Percentiles rank a stretch among this genome's conserved stretches.
These are phyloP conservation scores for Plasmodium relictum DNA, from an alignment of 169 alveolate genomes.

Conservation along the genomic window DNA sequence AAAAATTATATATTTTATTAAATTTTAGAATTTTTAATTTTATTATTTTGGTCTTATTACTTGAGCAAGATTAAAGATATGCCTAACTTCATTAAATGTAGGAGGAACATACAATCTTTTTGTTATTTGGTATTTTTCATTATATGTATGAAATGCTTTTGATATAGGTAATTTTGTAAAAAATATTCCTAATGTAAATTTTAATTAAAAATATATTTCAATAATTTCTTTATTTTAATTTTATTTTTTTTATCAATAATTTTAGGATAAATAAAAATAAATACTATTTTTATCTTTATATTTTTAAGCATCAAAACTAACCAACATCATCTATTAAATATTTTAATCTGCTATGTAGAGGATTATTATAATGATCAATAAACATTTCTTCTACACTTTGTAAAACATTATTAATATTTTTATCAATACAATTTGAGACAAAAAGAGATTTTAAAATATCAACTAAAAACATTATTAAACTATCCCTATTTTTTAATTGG, in stretches of 20 bases:
- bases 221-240: neutral
- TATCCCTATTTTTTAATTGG: constrained; percentile 56
- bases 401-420: constrained; percentile 53
- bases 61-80: constrained; percentile 77
- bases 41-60: constrained; percentile 19
- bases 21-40: neutral
- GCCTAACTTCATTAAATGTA: constrained; percentile 77
- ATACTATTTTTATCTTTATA: neutral
- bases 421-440: constrained; percentile 59
- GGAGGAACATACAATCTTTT: constrained; percentile 76
- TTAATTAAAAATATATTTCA: constrained; percentile 8
- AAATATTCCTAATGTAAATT: constrained; percentile 34
- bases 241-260: neutral
- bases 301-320: constrained; percentile 11
- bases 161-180: constrained; percentile 72
- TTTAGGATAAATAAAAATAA: neutral
- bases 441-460: constrained; percentile 53
- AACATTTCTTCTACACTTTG: constrained; percentile 56
- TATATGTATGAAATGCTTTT: constrained; percentile 75
- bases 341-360: constrained; percentile 51
- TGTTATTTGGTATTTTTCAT: constrained; percentile 53
- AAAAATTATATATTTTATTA: neutral
- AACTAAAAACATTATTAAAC: constrained; percentile 58
- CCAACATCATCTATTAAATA: constrained; percentile 71
- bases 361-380: constrained; percentile 50